Evolutionary conservation across 2,329 filamentous ascomycete species (phyloP), one percentile per base, ranked within the genome.

Genomic region (Sporothrix pseudoabietina): DNA sequence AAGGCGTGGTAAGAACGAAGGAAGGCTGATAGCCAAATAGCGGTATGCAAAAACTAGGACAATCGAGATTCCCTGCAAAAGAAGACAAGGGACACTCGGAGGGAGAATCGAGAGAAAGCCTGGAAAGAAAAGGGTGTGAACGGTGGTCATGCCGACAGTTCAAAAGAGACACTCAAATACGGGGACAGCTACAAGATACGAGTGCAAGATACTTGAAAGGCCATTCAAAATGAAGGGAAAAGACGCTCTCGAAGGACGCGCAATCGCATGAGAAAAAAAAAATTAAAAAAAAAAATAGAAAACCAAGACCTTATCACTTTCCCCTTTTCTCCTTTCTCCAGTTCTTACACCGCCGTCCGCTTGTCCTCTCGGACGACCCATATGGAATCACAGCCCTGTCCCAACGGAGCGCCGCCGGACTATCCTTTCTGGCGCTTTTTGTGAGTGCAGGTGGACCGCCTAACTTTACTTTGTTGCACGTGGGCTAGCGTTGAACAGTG

Each of bases 381-480:
- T 35, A 59, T 59, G 55, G 55, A 59, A 59, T 59, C 55, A 59
- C 30, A 59, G 6, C 55, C 14, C 30, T 59, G 30, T 16, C 55
- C 19, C 8, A 8, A 26, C 12, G 14, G 26, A 52, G 35, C 4
- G n/a, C 4, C 1, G 30, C 30, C 12, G 55, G 26, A 59, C 30
- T 32, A 30, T 5, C 3, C 35, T 32, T 35, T 3, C 35, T 59
- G 16, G 55, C 12, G 2, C 35, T 32, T 35, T 3, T 59, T 59
- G 16, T 7, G 30, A 19, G 30, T 35, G 30, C 26, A 35, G 30
- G 52, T 12, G 8, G 16, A n/a, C n/a, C 26, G 26, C 26, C 26
- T 26, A 26, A 26, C 52, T 26, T 8, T 8, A 35, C 0, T 49
- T 16, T 49, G 44, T 49, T 55, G 22, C 52, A 26, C 52, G 52